Base-by-base conservation (phyloP, 345 rosid genomes). In the Eucalyptus pumila region DNA sequence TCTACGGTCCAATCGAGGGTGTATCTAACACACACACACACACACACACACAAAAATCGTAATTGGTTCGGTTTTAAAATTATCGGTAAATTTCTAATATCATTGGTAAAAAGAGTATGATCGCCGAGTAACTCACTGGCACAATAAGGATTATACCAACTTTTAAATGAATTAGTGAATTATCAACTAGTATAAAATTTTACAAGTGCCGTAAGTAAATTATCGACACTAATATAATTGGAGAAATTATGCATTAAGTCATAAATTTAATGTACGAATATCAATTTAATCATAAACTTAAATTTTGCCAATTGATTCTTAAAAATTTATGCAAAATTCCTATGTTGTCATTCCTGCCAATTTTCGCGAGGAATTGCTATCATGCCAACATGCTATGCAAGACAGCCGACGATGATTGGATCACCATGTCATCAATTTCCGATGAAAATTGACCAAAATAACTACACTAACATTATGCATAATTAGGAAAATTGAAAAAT, bases 401-500 rank as follows among this genome's bases (percentile, higher is more conserved):
- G n/a, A 60, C 4, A 0, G 2, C 8, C 2, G 2, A 0, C 0
- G 4, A 60, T 60, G 0, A 60, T 13, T 13, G 16, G 34, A 60
- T 27, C 69, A 3, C 4, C 34, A 3, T 0, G 2, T 30, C 15
- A 60, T 13, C 8, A 14, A 60, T 60, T 60, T 27, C 4, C 0
- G 0, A 13, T 27, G 0, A 6, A 60, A 60, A 30, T 60, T 60
- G 16, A 60, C 15, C 4, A 1, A 27, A 60, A 60, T 27, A 0
- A 2, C 1, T 27, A 60, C 4, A 60, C n/a, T 60, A 13, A 60
- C 30, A 58, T 58, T 58, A 11, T 11, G 14, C 65, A 58, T 58
- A 58, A 58, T 58, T 11, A 11, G 7, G 14, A 26, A 58, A 58
- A 58, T 26, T 58, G 14, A 60, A 60, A 60, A 27, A 27, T 12